Evolutionary conservation across 1,284 basidiomycete species (phyloP).

Genomic region (Boletus calvinii): DNA sequence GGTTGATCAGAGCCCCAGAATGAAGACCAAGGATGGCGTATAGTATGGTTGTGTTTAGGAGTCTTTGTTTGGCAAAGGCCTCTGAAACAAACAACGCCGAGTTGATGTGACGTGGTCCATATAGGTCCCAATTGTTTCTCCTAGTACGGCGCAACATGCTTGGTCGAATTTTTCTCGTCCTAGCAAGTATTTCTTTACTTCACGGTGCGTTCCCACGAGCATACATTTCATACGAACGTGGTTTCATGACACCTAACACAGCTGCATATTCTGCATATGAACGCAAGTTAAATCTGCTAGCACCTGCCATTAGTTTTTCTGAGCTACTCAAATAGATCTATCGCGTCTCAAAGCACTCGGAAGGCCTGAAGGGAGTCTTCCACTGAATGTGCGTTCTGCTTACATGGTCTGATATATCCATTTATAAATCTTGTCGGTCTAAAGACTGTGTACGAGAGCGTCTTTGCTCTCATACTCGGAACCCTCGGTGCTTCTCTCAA

Average conservation of each 20-base stretch:
- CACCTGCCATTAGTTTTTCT: neutral
- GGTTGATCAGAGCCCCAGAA: neutral
- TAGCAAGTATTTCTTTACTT: conserved; percentile 47
- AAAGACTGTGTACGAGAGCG: conserved; percentile 70
- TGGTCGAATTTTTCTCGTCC: conserved; percentile 42
- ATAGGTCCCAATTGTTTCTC: neutral
- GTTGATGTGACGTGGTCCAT: neutral
- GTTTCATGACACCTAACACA: conserved; percentile 37
- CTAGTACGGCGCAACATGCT: conserved; percentile 37
- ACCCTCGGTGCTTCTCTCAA: conserved; percentile 69
- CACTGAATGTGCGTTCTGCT: conserved; percentile 52
- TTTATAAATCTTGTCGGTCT: neutral
- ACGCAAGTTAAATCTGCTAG: conserved; percentile 43
- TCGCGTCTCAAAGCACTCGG: conserved; percentile 74
- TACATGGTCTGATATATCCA: neutral
- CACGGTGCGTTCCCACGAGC: conserved; percentile 43
- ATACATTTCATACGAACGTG: neutral
- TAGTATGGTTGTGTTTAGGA: neutral
- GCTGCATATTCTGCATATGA: conserved; percentile 62
- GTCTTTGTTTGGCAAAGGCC: conserved; percentile 18
- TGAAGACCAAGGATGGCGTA: neutral
- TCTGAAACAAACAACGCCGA: conserved; percentile 16
- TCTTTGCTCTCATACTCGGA: conserved; percentile 65
- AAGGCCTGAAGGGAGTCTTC: conserved; percentile 61
- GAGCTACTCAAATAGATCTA: conserved; percentile 48